These are phyloP conservation scores for Fennellomyces sp. DNA, from an alignment of 371 early-diverging fungal genomes.

Conservation along the genomic window DNA sequence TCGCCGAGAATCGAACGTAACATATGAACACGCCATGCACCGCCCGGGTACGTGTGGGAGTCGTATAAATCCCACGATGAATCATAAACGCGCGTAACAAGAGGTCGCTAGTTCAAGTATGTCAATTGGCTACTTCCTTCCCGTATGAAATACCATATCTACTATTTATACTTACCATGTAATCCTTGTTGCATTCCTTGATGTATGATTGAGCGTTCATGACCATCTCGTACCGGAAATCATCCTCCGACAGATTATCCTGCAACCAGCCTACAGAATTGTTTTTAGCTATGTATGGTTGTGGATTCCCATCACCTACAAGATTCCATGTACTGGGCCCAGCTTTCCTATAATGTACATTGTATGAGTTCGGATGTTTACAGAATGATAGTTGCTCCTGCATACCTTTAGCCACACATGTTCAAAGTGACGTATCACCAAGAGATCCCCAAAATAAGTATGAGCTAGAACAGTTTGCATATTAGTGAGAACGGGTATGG, in stretches of 20 bases:
- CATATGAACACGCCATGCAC: conserved; percentile 60
- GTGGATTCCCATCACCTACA: conserved; percentile 21
- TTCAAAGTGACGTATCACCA: conserved; percentile 65
- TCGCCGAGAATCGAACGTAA: conserved; percentile 54
- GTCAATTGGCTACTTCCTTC: too few relatives aligned
- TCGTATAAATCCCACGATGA: conserved; percentile 60
- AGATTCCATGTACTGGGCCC: conserved; percentile 57
- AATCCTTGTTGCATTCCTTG: conserved; percentile 33
- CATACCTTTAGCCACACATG: conserved; percentile 63
- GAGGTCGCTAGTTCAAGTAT: conserved; percentile 39
- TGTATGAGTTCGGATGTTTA: too few relatives aligned
- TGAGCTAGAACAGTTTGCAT: conserved; percentile 34
- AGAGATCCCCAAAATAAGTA: conserved; percentile 63
- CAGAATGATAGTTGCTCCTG: background rate
- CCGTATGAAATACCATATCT: too few relatives aligned
- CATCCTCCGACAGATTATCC: conserved; percentile 47
- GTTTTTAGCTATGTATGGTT: background rate
- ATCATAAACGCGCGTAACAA: conserved; percentile 57
- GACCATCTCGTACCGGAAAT: conserved; percentile 40
- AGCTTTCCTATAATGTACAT: conserved; percentile 41
- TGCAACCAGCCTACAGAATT: conserved; percentile 41
- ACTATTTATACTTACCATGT: conserved; percentile 42
- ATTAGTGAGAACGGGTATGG: background rate
- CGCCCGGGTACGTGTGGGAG: conserved; percentile 58
- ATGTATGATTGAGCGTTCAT: conserved; percentile 34